These are phyloP conservation scores for Fusarium floridanum DNA, from an alignment of 2,329 filamentous ascomycete genomes.

Conservation along the genomic window DNA sequence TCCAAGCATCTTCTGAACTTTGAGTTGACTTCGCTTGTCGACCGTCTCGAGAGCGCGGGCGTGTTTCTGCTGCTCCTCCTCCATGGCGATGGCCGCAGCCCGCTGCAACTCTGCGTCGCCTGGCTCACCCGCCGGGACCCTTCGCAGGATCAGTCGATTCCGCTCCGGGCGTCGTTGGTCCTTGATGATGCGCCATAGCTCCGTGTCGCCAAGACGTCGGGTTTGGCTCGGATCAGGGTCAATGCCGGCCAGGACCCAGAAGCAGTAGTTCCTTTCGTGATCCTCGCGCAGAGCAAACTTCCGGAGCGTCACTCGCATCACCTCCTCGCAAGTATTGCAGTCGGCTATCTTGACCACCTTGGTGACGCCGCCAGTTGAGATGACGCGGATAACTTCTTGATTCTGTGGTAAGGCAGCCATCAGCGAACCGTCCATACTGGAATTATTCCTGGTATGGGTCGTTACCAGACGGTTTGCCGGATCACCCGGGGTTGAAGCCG, in stretches of 20 bases:
- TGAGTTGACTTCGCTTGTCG: constrained; percentile 84
- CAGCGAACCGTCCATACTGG: constrained; percentile 86
- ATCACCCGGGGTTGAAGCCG: constrained; percentile 68
- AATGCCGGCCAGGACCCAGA: constrained; percentile 89
- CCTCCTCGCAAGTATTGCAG: constrained; percentile 91
- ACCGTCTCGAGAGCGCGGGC: constrained; percentile 71
- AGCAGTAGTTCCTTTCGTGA: constrained; percentile 95
- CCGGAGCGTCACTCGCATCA: constrained; percentile 88
- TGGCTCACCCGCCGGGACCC: constrained; percentile 92
- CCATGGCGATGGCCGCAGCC: constrained; percentile 88
- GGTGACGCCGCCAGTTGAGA: constrained; percentile 90
- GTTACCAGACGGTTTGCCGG: constrained; percentile 73
- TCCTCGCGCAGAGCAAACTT: constrained; percentile 92
- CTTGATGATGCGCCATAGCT: constrained; percentile 91
- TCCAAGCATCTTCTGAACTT: constrained; percentile 90
- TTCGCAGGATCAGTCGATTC: constrained; percentile 89
- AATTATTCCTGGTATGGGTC: constrained; percentile 82
- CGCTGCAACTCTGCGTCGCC: constrained; percentile 87
- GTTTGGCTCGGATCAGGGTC: constrained; percentile 87
- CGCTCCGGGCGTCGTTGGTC: constrained; percentile 87
- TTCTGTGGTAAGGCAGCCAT: constrained; percentile 88
- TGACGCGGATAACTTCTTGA: constrained; percentile 91
- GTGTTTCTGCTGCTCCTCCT: constrained; percentile 84
- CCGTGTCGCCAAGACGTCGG: constrained; percentile 85
- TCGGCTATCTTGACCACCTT: constrained; percentile 95